These are phyloP conservation scores for Aureobasidium sp. DNA, from an alignment of 2,329 filamentous ascomycete species.

Conservation along the genomic window DNA sequence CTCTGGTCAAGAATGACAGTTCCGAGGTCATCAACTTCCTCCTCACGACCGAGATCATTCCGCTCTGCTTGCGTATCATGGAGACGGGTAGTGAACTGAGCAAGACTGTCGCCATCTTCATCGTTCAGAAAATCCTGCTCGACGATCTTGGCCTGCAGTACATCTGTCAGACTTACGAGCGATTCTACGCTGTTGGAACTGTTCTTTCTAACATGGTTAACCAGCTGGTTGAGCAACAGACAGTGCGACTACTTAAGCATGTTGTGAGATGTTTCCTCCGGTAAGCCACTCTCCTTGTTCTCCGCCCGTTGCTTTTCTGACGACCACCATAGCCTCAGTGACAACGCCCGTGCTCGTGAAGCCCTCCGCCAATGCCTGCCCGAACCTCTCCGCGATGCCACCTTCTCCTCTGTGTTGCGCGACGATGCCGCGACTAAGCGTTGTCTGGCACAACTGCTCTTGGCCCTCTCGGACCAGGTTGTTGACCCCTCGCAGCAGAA, in stretches of 20 bases:
- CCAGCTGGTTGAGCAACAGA: constrained; percentile 95
- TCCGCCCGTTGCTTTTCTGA: background rate
- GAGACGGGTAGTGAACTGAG: constrained; percentile 96
- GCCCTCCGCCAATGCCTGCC: constrained; percentile 92
- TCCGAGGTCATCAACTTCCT: constrained; percentile 99
- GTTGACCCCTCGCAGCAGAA: constrained; percentile 15
- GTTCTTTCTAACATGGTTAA: constrained; percentile 98
- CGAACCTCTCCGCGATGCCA: constrained; percentile 96
- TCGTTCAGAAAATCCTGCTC: constrained; percentile 95
- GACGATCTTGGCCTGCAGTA: constrained; percentile 96
- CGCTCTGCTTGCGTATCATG: constrained; percentile 95
- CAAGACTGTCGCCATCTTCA: constrained; percentile 99
- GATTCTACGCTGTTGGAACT: constrained; percentile 95
- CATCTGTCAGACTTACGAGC: constrained; percentile 96
- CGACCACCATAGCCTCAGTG: constrained; percentile 60
- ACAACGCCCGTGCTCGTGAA: constrained; percentile 91
- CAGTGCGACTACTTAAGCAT: constrained; percentile 89
- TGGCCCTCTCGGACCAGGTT: constrained; percentile 75
- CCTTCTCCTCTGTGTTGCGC: constrained; percentile 89
- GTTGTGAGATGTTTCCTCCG: constrained; percentile 94
- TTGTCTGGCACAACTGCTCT: constrained; percentile 90
- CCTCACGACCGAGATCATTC: constrained; percentile 95
- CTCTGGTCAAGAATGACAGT: constrained; percentile 96
- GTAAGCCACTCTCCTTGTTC: constrained; percentile 43
- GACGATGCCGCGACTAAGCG: constrained; percentile 97